Base-by-base conservation (phyloP, 106 monocot genomes). In the Alisma plantagoaquatica region DNA sequence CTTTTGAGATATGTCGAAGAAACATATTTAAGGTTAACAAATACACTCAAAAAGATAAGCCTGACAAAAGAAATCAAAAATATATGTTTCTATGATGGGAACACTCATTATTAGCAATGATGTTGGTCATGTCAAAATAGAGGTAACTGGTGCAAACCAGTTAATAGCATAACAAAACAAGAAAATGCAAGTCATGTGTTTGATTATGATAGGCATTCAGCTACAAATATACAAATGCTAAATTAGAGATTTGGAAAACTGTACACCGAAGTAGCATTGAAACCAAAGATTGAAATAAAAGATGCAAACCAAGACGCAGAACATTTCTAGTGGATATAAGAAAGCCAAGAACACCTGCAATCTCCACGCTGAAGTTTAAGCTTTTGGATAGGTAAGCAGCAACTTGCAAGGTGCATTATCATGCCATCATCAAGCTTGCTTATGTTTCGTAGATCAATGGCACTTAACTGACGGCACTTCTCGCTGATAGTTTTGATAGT, bases 381-480 rank as follows among this genome's bases (percentile, higher is more conserved):
- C 60, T 63, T 83, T 38, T 64, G 65, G 56, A 94, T 66, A 29
- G 52, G 52, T 67, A 59, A 46, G 20, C 93, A 83, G 17, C 77
- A 79, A 61, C 69, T 77, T 10, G 75, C 77, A 58, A 94, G 80
- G 64, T 94, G 41, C 14, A 29, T 54, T 17, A 94, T 62, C 24
- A 80, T 75, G 54, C 57, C 54, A 77, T 94, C 93, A 51, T 72
- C 71, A 27, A 94, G 51, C 41, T 62, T 62, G 33, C 59, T 69
- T 72, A 94, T 57, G 33, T 83, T 67, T 8, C 72, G 56, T 55
- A 94, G 62, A 67, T 94, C 77, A 23, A 94, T 65, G 60, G 55
- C 56, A 53, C 60, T 51, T 16, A 94, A 57, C 18, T 32, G 27
- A 28, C 65, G 33, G 35, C 93, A 94, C 11, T 63, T 60, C 33